These are phyloP conservation scores for Liriodendron chinense DNA, from an alignment of 164 flowering plant species.

Conservation along the genomic window DNA sequence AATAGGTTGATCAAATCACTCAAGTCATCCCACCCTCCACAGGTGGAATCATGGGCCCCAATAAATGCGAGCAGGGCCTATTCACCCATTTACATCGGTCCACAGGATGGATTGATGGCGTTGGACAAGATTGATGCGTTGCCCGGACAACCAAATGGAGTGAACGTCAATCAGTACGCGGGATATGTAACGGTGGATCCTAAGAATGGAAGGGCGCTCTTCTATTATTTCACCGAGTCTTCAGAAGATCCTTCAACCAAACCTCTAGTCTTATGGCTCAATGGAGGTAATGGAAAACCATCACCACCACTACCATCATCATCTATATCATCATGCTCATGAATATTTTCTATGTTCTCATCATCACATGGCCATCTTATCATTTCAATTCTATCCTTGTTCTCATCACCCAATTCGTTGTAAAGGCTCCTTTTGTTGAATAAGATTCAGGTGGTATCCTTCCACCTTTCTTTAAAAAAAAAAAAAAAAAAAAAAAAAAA, in stretches of 20 bases:
- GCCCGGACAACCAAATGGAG: conserved; percentile 54
- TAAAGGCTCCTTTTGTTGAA: too few species aligned
- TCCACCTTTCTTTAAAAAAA: too few species aligned
- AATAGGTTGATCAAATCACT: background rate
- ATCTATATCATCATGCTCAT: too few species aligned
- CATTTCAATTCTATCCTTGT: too few species aligned
- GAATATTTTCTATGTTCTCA: too few species aligned
- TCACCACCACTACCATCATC: too few species aligned
- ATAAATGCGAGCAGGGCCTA: background rate
- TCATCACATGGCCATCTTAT: too few species aligned
- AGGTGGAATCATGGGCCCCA: background rate
- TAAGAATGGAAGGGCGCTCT: conserved; percentile 37
- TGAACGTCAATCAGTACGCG: conserved; percentile 47
- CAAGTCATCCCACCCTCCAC: background rate
- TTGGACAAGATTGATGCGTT: conserved; percentile 35
- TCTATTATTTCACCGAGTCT: conserved; percentile 16
- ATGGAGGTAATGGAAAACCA: conserved; percentile 12
- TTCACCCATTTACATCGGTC: conserved; percentile 2
- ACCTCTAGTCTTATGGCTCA: conserved; percentile 15
- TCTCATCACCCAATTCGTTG: too few species aligned
- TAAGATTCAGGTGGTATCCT: too few species aligned
- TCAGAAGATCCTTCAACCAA: conserved; percentile 11
- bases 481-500: too few species aligned
- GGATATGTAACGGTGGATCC: conserved; percentile 51
- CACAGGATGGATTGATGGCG: conserved; percentile 33